A percentile compares a stretch with the other conserved stretches of the same genome.
Conservation (phyloP, 2,329 filamentous ascomycete genomes). For the Neurospora crassa region DNA sequence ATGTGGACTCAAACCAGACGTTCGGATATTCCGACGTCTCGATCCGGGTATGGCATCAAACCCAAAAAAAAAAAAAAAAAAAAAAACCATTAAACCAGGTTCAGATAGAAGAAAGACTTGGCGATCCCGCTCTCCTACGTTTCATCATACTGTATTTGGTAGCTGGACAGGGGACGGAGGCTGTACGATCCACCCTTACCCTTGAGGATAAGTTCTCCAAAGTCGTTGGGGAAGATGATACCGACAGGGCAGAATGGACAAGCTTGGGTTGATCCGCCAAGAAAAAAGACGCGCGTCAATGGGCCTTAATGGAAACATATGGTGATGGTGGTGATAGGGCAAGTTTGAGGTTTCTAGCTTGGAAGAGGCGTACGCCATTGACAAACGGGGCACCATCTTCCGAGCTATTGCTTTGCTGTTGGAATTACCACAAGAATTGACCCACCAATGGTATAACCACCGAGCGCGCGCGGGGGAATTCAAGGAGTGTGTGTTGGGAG, state of each 20-base stretch:
- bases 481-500: background rate
- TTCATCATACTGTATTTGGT: background rate
- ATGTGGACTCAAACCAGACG: background rate
- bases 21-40: background rate
- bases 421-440: background rate
- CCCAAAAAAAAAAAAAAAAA: no score
- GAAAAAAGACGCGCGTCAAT: background rate
- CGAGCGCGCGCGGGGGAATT: background rate
- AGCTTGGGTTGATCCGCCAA: background rate
- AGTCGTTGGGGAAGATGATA: background rate
- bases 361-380: background rate
- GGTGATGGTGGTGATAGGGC: background rate
- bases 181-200: background rate
- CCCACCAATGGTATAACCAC: slow-evolving; percentile 2
- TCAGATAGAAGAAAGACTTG: background rate
- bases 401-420: background rate
- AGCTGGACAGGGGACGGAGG: background rate
- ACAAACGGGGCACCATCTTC: background rate
- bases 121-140: background rate
- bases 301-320: background rate
- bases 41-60: background rate
- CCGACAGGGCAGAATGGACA: background rate
- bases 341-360: background rate
- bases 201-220: background rate
- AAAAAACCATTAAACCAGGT: slow-evolving; percentile 4